A percentile compares a stretch with the other conserved stretches of the same genome.
Conservation (phyloP, 306 rosid species). For the Benincasa hispida region DNA sequence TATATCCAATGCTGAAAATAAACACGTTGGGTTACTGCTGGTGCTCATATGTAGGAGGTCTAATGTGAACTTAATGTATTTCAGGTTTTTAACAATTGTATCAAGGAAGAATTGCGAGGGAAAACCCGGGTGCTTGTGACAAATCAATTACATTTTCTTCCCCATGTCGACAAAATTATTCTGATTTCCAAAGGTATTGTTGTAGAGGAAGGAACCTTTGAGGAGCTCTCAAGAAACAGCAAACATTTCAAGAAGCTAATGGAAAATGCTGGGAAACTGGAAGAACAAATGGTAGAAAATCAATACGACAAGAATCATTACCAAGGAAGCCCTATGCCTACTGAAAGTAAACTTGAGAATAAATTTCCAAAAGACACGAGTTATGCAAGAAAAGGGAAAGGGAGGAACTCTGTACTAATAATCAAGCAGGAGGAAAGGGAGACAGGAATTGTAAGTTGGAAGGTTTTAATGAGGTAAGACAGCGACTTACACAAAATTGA, state of each 20-base stretch:
- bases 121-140: constrained; percentile 89
- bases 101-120: constrained; percentile 66
- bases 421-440: constrained; percentile 82
- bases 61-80: constrained; percentile 1
- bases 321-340: constrained; percentile 17
- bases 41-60: neutral
- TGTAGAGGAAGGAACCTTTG: constrained; percentile 74
- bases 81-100: constrained; percentile 70
- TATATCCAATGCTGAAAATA: neutral
- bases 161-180: constrained; percentile 68
- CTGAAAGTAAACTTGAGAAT: constrained; percentile 16
- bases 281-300: constrained; percentile 31
- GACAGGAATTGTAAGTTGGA: constrained; percentile 79
- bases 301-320: constrained; percentile 9
- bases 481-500: neutral
- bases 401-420: constrained; percentile 45
- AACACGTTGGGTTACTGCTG: neutral
- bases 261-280: constrained; percentile 89
- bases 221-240: constrained; percentile 61
- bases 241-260: constrained; percentile 67
- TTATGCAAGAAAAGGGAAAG: constrained; percentile 35
- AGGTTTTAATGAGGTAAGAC: constrained; percentile 51
- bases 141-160: constrained; percentile 89
- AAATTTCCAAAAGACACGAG: constrained; percentile 28
- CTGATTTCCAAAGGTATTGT: constrained; percentile 53